These are phyloP conservation scores for Hypoxylon trugodes DNA, from an alignment of 495 filamentous ascomycete species.

Conservation along the genomic window DNA sequence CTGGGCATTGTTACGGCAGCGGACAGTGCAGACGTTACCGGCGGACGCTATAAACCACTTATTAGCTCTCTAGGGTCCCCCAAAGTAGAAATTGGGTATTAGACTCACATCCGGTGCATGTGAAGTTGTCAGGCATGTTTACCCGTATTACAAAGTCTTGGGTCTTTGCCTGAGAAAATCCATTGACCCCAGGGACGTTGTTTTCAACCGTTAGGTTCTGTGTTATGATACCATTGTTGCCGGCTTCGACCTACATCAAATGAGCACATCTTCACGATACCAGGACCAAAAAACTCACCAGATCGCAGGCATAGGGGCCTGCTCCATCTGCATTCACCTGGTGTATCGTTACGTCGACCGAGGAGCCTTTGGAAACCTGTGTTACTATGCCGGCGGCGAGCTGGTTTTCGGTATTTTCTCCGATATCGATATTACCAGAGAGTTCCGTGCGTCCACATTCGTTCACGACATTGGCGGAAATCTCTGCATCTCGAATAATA, in stretches of 20 bases:
- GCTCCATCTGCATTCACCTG: constrained; percentile 66
- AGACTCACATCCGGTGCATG: constrained; percentile 51
- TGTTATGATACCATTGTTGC: constrained; percentile 53
- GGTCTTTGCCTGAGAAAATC: constrained; percentile 56
- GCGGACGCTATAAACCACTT: constrained; percentile 44
- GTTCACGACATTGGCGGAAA: constrained; percentile 55
- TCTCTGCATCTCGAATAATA: constrained; percentile 62
- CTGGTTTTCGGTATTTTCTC: constrained; percentile 60
- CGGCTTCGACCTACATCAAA: constrained; percentile 43
- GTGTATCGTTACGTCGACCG: constrained; percentile 56
- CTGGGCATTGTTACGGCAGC: constrained; percentile 62
- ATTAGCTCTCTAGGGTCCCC: neutral
- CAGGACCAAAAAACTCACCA: constrained; percentile 44
- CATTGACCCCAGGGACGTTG: constrained; percentile 58
- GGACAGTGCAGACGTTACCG: constrained; percentile 64
- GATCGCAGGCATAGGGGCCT: constrained; percentile 61
- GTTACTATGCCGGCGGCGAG: constrained; percentile 55
- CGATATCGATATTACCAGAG: constrained; percentile 62
- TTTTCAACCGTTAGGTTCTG: constrained; percentile 53
- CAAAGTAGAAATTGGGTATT: too few relatives aligned
- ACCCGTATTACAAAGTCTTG: constrained; percentile 57
- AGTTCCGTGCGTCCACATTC: constrained; percentile 61
- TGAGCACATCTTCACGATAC: too few relatives aligned
- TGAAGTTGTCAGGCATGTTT: constrained; percentile 51
- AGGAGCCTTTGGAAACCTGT: constrained; percentile 49